A percentile compares a stretch with the other conserved stretches of the same genome.
These are phyloP conservation scores for Naganishia vaughanmartiniae DNA, from an alignment of 768 basidiomycete genomes.

Conservation along the genomic window DNA sequence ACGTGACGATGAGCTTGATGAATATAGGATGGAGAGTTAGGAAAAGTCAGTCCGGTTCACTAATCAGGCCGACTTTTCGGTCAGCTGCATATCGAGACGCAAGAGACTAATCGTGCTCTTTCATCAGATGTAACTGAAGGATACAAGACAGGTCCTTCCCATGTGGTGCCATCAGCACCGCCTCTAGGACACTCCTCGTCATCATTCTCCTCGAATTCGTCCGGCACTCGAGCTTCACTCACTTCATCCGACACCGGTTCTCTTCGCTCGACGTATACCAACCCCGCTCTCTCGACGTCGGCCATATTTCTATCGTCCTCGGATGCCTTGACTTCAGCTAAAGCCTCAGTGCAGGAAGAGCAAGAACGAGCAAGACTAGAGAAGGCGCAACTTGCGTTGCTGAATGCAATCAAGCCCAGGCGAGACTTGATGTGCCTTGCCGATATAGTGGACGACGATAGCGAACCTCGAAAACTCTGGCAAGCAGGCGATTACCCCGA, in stretches of 20 bases:
- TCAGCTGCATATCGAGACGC: not conserved
- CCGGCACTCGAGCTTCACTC: not conserved
- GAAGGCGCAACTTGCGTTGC: slow-evolving; percentile 2
- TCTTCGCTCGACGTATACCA: slow-evolving; percentile 11
- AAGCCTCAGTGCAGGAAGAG: not conserved
- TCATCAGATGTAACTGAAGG: slow-evolving; percentile 13
- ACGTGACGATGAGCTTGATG: slow-evolving; percentile 23
- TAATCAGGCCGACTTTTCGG: too few species aligned
- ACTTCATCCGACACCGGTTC: slow-evolving; percentile 11
- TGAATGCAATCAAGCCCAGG: slow-evolving; percentile 14
- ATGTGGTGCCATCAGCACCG: slow-evolving; percentile 1
- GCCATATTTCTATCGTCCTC: slow-evolving; percentile 18
- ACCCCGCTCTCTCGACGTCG: not conserved
- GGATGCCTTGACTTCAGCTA: slow-evolving; percentile 7
- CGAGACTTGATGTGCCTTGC: slow-evolving; percentile 20
- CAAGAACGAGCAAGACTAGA: not conserved
- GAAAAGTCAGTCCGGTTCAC: not conserved
- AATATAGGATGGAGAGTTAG: slow-evolving; percentile 15
- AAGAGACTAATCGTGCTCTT: not conserved
- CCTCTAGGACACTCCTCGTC: not conserved
- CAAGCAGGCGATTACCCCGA: not conserved
- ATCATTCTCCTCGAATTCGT: not conserved
- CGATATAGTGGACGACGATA: slow-evolving; percentile 14
- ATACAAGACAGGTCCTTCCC: slow-evolving; percentile 10
- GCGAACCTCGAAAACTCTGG: not conserved